Evolutionary conservation across 352 stramenopile species (phyloP), one percentile per base, ranked within the genome.

Genomic region (Thalassiosira livingstoniorum): DNA sequence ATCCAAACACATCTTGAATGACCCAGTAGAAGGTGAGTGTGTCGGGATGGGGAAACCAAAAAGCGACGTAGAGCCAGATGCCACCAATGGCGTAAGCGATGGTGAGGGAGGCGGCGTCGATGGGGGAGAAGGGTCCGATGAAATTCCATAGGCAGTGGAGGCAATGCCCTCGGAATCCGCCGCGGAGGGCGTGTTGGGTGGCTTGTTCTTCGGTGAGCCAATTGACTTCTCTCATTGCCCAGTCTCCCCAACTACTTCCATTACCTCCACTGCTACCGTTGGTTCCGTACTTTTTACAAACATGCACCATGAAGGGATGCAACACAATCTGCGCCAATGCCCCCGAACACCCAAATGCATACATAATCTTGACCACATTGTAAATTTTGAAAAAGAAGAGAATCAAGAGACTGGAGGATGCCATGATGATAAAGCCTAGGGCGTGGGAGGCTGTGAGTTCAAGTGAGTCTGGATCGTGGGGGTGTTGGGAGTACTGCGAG

Each of bases 1-100:
- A 79, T 37, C 96, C 96, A 47, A 98, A 97, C 51, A 98, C 68
- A 83, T 98, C 95, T 78, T 98, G 97, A 21, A 97, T 90, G 21
- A 98, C 78, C 96, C 96, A 98, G 71, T 88, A 95, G 69, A 93
- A 94, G 0, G 75, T 63, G 54, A 84, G 57, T 42, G 90, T 92
- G 81, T 95, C 95, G 10, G 92, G 78, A 73, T 97, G 89, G 58
- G 94, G 92, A 60, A 96, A 90, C 31, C 77, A 92, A 54, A 97
- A 81, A 2, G 84, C 82, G 11, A 93, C 82, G 34, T 80, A 88
- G n/a, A 94, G 69, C 90, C 91, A 95, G 11, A 39, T 43, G 2
- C 61, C 73, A 29, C 81, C 82, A 4, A 88, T 43, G 1, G 35
- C 69, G 58, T 90, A 90, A 11, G 67, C 69, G 5, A 88, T 69